Percentiles rank a stretch among this genome's conserved stretches.
Conservation (phyloP, 371 early-diverging fungal genomes). For the Mortierella sp. region DNA sequence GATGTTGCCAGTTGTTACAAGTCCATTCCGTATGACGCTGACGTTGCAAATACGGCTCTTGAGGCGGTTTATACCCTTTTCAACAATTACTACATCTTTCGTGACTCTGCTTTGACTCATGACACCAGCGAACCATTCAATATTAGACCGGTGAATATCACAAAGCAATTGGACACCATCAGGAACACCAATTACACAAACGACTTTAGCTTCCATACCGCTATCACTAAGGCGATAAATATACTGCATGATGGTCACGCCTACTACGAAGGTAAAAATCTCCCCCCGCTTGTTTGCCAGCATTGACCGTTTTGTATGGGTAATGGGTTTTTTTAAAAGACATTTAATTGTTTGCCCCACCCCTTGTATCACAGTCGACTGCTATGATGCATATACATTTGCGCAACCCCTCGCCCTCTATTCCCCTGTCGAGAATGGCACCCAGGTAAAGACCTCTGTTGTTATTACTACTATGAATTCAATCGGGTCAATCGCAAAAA, state of each 20-base stretch:
- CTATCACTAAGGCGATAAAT: slow-evolving; percentile 1
- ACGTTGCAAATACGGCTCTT: slow-evolving; percentile 6
- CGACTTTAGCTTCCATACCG: slow-evolving; percentile 32
- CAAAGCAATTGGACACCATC: slow-evolving; percentile 15
- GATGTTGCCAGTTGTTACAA: slow-evolving; percentile 29
- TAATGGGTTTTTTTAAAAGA: background rate
- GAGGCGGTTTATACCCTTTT: slow-evolving; percentile 9
- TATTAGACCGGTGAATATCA: slow-evolving; percentile 19
- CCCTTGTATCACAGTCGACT: slow-evolving; percentile 10
- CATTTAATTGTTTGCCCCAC: background rate
- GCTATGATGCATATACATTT: slow-evolving; percentile 20
- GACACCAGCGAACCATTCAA: slow-evolving; percentile 15
- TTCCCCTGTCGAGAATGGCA: slow-evolving; percentile 29
- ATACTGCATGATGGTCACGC: slow-evolving; percentile 25
- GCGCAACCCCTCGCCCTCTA: slow-evolving; percentile 19
- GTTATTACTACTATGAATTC: no score
- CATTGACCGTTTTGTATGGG: background rate
- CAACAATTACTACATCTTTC: slow-evolving; percentile 29
- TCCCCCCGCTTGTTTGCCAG: background rate
- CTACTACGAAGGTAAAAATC: slow-evolving; percentile 22
- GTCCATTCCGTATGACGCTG: slow-evolving; percentile 14
- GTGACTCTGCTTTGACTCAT: slow-evolving; percentile 25
- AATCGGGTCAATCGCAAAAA: no score
- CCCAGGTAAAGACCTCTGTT: slow-evolving; percentile 22
- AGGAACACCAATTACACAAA: slow-evolving; percentile 6